Evolutionary conservation across 1,139 yeast species (phyloP).

Genomic region (Candida sanyaensis): DNA sequence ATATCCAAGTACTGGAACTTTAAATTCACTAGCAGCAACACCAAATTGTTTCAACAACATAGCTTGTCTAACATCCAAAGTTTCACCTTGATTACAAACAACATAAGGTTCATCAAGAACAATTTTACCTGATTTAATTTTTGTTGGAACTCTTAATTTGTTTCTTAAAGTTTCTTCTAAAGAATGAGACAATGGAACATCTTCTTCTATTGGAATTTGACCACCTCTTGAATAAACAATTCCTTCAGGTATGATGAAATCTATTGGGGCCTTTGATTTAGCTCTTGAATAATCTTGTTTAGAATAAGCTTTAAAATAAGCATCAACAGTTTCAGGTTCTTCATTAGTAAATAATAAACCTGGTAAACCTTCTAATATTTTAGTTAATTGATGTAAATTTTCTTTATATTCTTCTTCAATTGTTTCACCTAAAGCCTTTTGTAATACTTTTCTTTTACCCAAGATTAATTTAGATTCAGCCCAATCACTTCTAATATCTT

Average conservation of each 20-base stretch:
- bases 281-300: constrained; percentile 89
- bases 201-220: constrained; percentile 84
- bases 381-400: constrained; percentile 69
- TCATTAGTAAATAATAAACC: constrained; percentile 91
- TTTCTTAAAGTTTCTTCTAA: constrained; percentile 90
- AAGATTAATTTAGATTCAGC: constrained; percentile 80
- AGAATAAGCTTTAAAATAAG: constrained; percentile 76
- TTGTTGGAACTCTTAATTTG: constrained; percentile 88
- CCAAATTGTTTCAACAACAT: constrained; percentile 93
- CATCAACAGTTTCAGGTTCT: constrained; percentile 76
- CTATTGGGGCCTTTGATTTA: constrained; percentile 78
- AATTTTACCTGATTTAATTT: constrained; percentile 86
- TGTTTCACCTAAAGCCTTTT: constrained; percentile 86
- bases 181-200: constrained; percentile 95
- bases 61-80: constrained; percentile 88
- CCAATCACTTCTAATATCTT: constrained; percentile 93
- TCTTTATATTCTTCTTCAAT: constrained; percentile 90
- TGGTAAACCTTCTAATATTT: constrained; percentile 64
- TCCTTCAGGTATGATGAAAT: constrained; percentile 86
- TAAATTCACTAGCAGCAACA: constrained; percentile 88
- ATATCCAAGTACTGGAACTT: constrained; percentile 74
- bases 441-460: constrained; percentile 92
- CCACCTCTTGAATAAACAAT: constrained; percentile 95
- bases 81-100: constrained; percentile 80
- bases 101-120: constrained; percentile 71